Evolutionary conservation across 805 yeast genomes (phyloP).

Genomic region (Phaffomyces antillensis): DNA sequence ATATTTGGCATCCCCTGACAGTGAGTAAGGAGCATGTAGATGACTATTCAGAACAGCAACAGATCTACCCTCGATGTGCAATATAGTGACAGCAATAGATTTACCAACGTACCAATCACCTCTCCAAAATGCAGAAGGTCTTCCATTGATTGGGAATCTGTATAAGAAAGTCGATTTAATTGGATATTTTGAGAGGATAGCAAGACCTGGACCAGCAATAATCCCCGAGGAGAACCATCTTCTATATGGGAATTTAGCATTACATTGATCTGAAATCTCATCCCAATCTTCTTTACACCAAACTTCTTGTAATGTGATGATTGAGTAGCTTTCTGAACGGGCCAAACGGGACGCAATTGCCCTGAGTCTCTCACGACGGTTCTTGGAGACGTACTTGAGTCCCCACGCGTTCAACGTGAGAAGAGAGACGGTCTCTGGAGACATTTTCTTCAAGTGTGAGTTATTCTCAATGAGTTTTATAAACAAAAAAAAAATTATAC

Average conservation of each 20-base stretch:
- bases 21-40: constrained; percentile 94
- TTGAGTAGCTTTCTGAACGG: constrained; percentile 56
- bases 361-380: constrained; percentile 51
- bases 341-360: constrained; percentile 59
- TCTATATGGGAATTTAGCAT: constrained; percentile 47
- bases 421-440: constrained; percentile 31
- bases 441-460: neutral
- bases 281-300: constrained; percentile 89
- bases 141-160: constrained; percentile 86
- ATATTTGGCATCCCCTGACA: constrained; percentile 81
- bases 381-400: constrained; percentile 72
- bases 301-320: constrained; percentile 89
- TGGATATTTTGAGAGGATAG: constrained; percentile 76
- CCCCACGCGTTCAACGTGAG: constrained; percentile 88
- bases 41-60: constrained; percentile 85
- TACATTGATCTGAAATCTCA: constrained; percentile 42
- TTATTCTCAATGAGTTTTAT: neutral
- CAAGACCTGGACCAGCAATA: constrained; percentile 88
- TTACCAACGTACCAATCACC: constrained; percentile 99
- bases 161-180: constrained; percentile 72
- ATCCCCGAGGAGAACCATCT: constrained; percentile 79
- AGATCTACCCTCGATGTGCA: constrained; percentile 39
- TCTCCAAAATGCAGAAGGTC: constrained; percentile 87
- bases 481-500: neutral
- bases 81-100: constrained; percentile 65